Percentiles rank a stretch among this genome's conserved stretches.
Evolutionary conservation across 257 asterid genomes (phyloP).

Genomic region (Solanum rostratum): DNA sequence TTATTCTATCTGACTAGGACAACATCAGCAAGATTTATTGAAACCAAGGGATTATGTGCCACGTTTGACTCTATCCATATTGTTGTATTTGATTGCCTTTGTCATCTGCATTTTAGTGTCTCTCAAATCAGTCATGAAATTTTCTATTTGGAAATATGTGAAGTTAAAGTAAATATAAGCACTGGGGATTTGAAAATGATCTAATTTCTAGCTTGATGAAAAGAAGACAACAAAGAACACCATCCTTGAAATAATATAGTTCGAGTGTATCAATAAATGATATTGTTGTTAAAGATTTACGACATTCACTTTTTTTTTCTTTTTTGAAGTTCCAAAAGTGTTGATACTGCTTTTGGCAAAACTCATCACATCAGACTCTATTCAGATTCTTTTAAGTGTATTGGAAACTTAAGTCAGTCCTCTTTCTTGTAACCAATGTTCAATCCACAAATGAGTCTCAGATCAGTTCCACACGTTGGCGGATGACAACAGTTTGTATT

Average conservation of each 20-base stretch:
- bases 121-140: neutral
- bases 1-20: neutral
- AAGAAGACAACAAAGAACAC: neutral
- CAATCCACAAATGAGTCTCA: neutral
- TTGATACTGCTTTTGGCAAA: neutral
- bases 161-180: neutral
- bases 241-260: neutral
- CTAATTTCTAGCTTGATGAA: neutral
- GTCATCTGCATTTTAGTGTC: neutral
- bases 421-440: neutral
- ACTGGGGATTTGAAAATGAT: neutral
- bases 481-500: neutral
- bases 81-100: neutral
- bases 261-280: neutral
- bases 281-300: neutral
- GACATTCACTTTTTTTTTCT: neutral
- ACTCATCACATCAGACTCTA: neutral
- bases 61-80: neutral
- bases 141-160: neutral
- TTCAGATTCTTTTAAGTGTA: neutral
- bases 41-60: neutral
- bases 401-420: neutral
- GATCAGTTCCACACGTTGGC: neutral
- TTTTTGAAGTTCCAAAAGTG: neutral
- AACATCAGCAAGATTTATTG: neutral